These are phyloP conservation scores for Leptomonas seymouri DNA, from an alignment of 208 protist species.

Conservation along the genomic window DNA sequence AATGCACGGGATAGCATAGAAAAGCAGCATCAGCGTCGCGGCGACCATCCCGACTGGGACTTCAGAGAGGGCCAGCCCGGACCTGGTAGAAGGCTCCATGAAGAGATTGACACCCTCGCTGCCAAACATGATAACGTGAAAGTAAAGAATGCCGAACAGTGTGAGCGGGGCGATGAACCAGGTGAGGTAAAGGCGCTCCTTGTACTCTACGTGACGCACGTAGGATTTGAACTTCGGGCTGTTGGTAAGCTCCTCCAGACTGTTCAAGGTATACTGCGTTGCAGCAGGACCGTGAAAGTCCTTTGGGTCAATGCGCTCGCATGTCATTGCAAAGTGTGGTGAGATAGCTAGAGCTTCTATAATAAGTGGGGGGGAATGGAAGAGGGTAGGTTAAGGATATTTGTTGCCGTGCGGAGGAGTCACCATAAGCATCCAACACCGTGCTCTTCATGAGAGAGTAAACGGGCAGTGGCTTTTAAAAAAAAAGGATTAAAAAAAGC, in stretches of 20 bases:
- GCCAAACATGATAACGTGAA: slow-evolving; percentile 53
- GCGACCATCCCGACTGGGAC: slow-evolving; percentile 17
- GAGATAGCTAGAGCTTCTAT: not conserved
- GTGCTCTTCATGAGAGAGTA: too few relatives aligned
- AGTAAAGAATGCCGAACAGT: slow-evolving; percentile 59
- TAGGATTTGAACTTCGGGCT: slow-evolving; percentile 64
- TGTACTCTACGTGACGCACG: slow-evolving; percentile 64
- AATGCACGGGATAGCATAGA: slow-evolving; percentile 65
- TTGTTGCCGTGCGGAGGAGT: too few relatives aligned
- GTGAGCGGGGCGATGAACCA: slow-evolving; percentile 75
- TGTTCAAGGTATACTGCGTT: slow-evolving; percentile 58
- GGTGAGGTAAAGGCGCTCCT: slow-evolving; percentile 57
- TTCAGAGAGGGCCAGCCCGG: not conserved
- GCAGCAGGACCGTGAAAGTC: slow-evolving; percentile 68
- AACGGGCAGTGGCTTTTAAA: too few relatives aligned
- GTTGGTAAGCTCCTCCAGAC: slow-evolving; percentile 48
- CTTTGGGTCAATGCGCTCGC: slow-evolving; percentile 54
- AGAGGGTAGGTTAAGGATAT: too few relatives aligned
- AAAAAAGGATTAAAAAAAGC: too few relatives aligned
- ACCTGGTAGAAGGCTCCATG: slow-evolving; percentile 6
- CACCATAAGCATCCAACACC: too few relatives aligned
- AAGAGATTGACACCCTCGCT: slow-evolving; percentile 33
- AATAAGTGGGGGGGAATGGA: too few relatives aligned
- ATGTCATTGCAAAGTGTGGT: slow-evolving; percentile 20
- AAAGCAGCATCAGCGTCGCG: slow-evolving; percentile 37